Conservation (phyloP, 2,329 filamentous ascomycete species). For the Phoma herbarum region DNA sequence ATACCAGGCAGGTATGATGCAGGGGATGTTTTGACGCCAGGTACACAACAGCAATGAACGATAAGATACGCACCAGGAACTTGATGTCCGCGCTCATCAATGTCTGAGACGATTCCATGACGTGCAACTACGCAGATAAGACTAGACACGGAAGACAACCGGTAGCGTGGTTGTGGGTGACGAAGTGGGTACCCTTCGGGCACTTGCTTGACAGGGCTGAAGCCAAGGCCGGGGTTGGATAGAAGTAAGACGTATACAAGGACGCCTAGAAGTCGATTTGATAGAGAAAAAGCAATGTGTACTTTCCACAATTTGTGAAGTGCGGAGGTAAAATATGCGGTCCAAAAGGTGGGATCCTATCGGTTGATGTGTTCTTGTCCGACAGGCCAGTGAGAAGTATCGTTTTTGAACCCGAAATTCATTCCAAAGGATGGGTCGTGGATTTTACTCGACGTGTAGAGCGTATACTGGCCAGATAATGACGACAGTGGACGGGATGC, state of each 20-base stretch:
- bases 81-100: conserved; percentile 59
- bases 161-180: conserved; percentile 41
- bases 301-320: conserved; percentile 14
- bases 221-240: conserved; percentile 32
- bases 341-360: conserved; percentile 18
- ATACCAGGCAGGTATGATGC: conserved; percentile 36
- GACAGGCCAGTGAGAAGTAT: conserved; percentile 55
- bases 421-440: conserved; percentile 35
- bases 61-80: conserved; percentile 55
- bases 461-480: conserved; percentile 8
- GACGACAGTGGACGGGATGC: conserved; percentile 22
- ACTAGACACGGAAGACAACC: conserved; percentile 41
- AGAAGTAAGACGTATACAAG: conserved; percentile 40
- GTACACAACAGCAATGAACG: conserved; percentile 33
- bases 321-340: background rate
- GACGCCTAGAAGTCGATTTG: conserved; percentile 34
- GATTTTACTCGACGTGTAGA: conserved; percentile 6
- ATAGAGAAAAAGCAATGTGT: conserved; percentile 38
- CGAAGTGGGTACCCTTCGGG: conserved; percentile 41
- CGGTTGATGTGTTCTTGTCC: conserved; percentile 58
- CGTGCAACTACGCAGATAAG: conserved; percentile 43
- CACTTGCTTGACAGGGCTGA: conserved; percentile 40
- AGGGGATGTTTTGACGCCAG: conserved; percentile 25
- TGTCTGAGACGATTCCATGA: conserved; percentile 57
- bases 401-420: conserved; percentile 54